Base-by-base conservation (phyloP, 345 rosid genomes). In the Arabidopsis arenosa region DNA sequence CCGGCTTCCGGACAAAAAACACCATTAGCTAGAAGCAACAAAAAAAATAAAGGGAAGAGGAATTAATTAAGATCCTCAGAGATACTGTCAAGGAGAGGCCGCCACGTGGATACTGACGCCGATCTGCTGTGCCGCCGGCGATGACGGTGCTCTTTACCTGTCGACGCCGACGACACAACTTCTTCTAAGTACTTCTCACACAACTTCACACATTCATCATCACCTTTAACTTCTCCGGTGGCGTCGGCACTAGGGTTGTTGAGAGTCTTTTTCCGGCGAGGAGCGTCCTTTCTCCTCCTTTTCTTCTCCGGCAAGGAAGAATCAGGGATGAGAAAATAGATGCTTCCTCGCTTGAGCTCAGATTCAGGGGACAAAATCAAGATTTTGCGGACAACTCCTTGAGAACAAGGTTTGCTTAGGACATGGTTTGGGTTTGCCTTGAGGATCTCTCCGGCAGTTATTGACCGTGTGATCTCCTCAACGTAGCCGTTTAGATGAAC, bases 401-500 rank as follows among this genome's bases (percentile, higher is more conserved):
- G 94, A n/a, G 98, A 86, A 71, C 80, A 81, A 0, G 99, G 97
- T 51, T 90, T 95, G 85, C 89, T 95, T 2, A 95, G 78, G 62
- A 95, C 82, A 79, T 95, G 98, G 48, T 89, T 86, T 11, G 99
- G 99, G 75, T 95, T 84, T 12, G 93, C 88, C 61, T 83, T 40
- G 11, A 95, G 97, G 68, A 95, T 80, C 83, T 92, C 98, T 6
- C 84, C 88, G 35, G 99, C 98, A 0, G 97, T 92, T 78, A 89
- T 68, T 2, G 94, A 87, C 26, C 84, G 80, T 2, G 97, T 85
- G 18, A 90, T 85, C 63, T 95, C 99, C 21, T 95, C 96, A 2
- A 92, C 86, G 78, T 78, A 70, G 75, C 99, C 98, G 66, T 86
- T 92, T 66, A 95, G 68, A 80, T 95, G 99, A 79, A 95, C 97